Base-by-base conservation (phyloP, 371 early-diverging fungal species). In the Actinomortierella ambigua region DNA sequence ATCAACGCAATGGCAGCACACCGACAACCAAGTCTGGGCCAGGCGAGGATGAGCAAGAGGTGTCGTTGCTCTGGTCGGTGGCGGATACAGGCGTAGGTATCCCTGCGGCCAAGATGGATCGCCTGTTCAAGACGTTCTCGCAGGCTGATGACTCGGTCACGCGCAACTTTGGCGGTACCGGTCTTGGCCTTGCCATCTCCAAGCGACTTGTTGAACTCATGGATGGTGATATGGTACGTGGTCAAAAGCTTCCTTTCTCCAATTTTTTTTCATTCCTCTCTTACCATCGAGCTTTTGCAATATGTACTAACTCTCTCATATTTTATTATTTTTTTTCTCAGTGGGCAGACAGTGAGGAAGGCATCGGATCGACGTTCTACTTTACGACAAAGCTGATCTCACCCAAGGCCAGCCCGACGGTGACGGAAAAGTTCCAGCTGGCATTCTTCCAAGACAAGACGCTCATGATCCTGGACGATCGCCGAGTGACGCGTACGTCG, bases 31-130 rank as follows among this genome's bases (percentile, higher is more conserved):
- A 34, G 34, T 34, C 34, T 34, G 34, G 34, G 11, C 34, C 34
- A 6, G 34, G 34, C 11, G 34, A 34, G 11, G 34, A 42, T 3
- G 50, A 43, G 2, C 55, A 58, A 22, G 54, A 59, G 14, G 61
- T 64, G 0, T 65, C 68, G 13, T 50, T 75, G 17, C 53, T 75
- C 4, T 75, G 75, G 75, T 64, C 68, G 14, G 76, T 76, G 0
- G 79, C 77, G 18, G 88, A 88, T 53, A 84, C 85, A 8, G 88
- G 88, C 15, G 83, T 84, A 43, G 88, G 88, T 44, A 88, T 88
- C 43, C 75, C 79, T n/a, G 65, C 75, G 0, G 83, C 82, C 43
- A 78, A 83, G 18, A 83, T 82, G 57, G 67, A 75, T 11, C 67
- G 79, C 18, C 55, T 88, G 18, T 88, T 88, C 65, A 82, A 85